Conservation (phyloP, 2,329 filamentous ascomycete species). For the Beauveria sp. region DNA sequence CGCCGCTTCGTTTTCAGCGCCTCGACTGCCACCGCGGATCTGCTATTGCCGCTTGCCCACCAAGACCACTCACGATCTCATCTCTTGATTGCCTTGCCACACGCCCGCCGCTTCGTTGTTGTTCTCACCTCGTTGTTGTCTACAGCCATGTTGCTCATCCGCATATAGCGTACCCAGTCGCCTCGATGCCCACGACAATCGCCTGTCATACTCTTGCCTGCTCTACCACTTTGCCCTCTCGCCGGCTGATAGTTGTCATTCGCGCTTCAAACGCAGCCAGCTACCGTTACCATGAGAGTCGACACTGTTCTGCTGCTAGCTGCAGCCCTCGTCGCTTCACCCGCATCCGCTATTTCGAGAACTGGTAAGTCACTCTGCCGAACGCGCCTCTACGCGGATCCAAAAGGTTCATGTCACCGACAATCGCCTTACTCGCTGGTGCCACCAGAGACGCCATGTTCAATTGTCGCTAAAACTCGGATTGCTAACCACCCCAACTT, state of each 20-base stretch:
- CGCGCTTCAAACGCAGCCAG: not conserved
- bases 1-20: too few species aligned
- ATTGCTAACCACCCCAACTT: not conserved
- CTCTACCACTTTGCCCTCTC: not conserved
- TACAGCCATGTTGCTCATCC: slow-evolving; percentile 4
- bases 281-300: slow-evolving; percentile 15
- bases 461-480: not conserved
- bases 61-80: not conserved
- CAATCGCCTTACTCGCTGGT: not conserved
- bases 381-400: not conserved
- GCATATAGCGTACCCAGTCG: not conserved
- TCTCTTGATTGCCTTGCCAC: not conserved
- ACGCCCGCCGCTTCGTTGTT: too few species aligned
- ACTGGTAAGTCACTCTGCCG: slow-evolving; percentile 11
- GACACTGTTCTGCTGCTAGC: slow-evolving; percentile 13
- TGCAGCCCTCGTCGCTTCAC: slow-evolving; percentile 12
- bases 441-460: not conserved
- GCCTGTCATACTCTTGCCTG: not conserved
- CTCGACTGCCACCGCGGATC: not conserved
- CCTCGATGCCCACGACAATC: slow-evolving; percentile 3
- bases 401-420: too few species aligned
- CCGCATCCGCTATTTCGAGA: slow-evolving; percentile 11
- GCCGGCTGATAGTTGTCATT: not conserved
- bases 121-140: not conserved
- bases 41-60: not conserved